Percentiles rank a stretch among this genome's conserved stretches.
phyloP scores from a whole-genome alignment of 2,329 filamentous ascomycete genomes.

The Trichoderma sp. region DNA sequence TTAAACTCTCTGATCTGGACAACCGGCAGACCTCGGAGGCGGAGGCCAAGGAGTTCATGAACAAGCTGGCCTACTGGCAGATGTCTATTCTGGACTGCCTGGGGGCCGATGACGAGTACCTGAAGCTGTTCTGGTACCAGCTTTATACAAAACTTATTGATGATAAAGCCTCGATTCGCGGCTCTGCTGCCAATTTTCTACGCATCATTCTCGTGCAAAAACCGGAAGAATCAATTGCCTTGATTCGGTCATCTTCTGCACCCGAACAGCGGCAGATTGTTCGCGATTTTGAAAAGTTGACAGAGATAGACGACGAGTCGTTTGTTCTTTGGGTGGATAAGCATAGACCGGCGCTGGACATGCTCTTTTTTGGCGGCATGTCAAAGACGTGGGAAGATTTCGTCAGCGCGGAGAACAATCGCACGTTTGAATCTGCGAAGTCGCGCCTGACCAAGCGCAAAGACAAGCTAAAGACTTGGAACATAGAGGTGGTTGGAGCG shows the following conservation, averaged over 20 bases:
- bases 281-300: slow-evolving; percentile 76
- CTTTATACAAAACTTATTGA: slow-evolving; percentile 87
- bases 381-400: slow-evolving; percentile 86
- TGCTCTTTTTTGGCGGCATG: slow-evolving; percentile 76
- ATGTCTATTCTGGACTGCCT: slow-evolving; percentile 79
- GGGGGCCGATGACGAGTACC: slow-evolving; percentile 73
- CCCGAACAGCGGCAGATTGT: slow-evolving; percentile 69
- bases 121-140: slow-evolving; percentile 86
- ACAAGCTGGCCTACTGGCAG: slow-evolving; percentile 93
- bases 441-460: slow-evolving; percentile 69
- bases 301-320: slow-evolving; percentile 82
- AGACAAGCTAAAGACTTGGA: slow-evolving; percentile 80
- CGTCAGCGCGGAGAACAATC: slow-evolving; percentile 75
- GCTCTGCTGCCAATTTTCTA: slow-evolving; percentile 79
- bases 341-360: slow-evolving; percentile 73
- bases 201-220: slow-evolving; percentile 93
- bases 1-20: slow-evolving; percentile 81
- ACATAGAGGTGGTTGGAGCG: slow-evolving; percentile 61
- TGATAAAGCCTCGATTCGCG: slow-evolving; percentile 60
- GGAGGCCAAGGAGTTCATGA: slow-evolving; percentile 69
- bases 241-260: slow-evolving; percentile 69
- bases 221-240: slow-evolving; percentile 70
- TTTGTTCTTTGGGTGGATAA: slow-evolving; percentile 88
- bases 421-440: slow-evolving; percentile 71
- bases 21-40: slow-evolving; percentile 55